Base-by-base conservation (phyloP, 148 eudicot genomes). In the Diospyros lotus region DNA sequence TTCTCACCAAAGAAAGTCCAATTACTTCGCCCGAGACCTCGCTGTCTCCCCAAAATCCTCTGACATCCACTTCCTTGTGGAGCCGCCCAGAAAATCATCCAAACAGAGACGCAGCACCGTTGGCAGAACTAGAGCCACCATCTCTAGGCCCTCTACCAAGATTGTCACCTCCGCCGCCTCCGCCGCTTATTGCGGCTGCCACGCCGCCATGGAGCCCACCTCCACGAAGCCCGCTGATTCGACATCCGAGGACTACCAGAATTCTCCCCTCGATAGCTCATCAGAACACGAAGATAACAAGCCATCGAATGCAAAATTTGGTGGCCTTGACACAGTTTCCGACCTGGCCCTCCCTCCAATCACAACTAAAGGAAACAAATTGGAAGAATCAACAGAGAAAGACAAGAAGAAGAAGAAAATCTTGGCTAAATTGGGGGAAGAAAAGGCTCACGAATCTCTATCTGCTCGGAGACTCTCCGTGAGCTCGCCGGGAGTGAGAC, bases 21-120 rank as follows among this genome's bases (percentile, higher is more conserved):
- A 93, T 79, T 84, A 93, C 67, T 84, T 88, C 70, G 74, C 87
- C 5, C 81, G 97, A 83, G 93, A 90, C 13, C 80, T 81, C 71
- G 67, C 75, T 44, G 53, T 64, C 14, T 69, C 60, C 15, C 67
- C 56, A 5, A 54, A 77, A 52, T 44, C 75, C 6, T 4, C 59
- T 6, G 43, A 0, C 9, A 51, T 52, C 6, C 58, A 71, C 71
- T 3, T n/a, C 17, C 40, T 55, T 5, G 71, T 73, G n/a, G 84
- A 82, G 44, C 83, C 82, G 0, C 82, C 83, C 40, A 76, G 77
- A 72, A 85, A 80, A 67, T 84, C 91, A 41, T 67, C 84, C 44
- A 83, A 79, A 45, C 74, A 77, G 46, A 80, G 79, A 41, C 59
- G 73, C 10, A 75, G 81, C 80, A 58, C 80, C 52, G 78, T 0